These are phyloP conservation scores for Xeromyces bisporus DNA, from an alignment of 495 filamentous ascomycete genomes.

Conservation along the genomic window DNA sequence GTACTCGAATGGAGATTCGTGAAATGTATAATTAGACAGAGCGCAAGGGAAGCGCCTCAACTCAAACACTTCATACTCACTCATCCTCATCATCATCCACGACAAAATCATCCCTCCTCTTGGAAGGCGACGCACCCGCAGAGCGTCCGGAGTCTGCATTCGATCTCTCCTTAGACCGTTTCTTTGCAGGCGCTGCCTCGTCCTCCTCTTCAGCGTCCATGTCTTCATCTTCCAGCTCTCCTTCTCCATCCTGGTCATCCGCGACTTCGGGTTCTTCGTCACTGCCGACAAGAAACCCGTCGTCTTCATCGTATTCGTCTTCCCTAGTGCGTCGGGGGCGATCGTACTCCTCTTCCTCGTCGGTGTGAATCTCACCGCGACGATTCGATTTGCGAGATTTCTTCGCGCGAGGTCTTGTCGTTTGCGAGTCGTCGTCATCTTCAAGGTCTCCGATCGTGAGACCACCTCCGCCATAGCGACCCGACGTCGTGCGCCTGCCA, in stretches of 20 bases:
- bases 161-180: conserved; percentile 10
- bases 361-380: conserved; percentile 37
- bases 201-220: conserved; percentile 43
- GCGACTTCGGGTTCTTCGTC: conserved; percentile 50
- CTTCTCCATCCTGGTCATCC: conserved; percentile 44
- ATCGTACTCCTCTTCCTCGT: conserved; percentile 43
- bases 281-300: conserved; percentile 60
- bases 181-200: conserved; percentile 13
- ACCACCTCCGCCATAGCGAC: conserved; percentile 33
- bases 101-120: conserved; percentile 30
- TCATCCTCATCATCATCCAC: conserved; percentile 33
- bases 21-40: no score
- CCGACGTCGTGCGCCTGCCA: conserved; percentile 32
- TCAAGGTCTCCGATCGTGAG: conserved; percentile 63
- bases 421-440: conserved; percentile 37
- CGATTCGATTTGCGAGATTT: conserved; percentile 28
- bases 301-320: conserved; percentile 73
- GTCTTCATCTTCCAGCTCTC: conserved; percentile 40
- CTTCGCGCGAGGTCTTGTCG: conserved; percentile 26
- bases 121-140: conserved; percentile 18
- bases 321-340: conserved; percentile 44
- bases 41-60: no score
- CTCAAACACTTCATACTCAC: no score
- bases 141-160: conserved; percentile 1
- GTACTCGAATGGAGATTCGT: no score